phyloP scores from a whole-genome alignment of 768 basidiomycete species.

The Nidula microcarpa region DNA sequence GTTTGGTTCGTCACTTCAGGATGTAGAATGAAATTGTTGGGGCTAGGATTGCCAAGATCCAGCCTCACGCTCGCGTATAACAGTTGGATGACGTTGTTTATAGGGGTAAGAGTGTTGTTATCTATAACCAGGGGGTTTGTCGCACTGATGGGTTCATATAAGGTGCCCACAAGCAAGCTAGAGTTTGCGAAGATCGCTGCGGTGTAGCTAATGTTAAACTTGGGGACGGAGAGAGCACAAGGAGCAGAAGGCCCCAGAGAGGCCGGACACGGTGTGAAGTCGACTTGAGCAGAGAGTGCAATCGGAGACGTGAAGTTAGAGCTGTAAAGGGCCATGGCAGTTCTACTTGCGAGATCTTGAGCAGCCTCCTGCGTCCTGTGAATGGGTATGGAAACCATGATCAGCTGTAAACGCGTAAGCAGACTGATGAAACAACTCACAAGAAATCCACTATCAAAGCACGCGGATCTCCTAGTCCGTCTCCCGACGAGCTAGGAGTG shows the following conservation, averaged over 20 bases:
- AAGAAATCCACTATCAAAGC: conserved; percentile 5
- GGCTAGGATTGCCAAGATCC: conserved; percentile 20
- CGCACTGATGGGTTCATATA: background rate
- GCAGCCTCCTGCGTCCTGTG: conserved; percentile 8
- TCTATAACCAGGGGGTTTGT: conserved; percentile 7
- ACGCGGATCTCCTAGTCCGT: no score
- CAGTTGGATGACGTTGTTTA: conserved; percentile 17
- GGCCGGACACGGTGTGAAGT: conserved; percentile 16
- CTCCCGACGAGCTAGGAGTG: no score
- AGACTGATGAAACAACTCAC: no score
- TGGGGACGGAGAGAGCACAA: conserved; percentile 11
- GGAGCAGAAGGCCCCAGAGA: conserved; percentile 11
- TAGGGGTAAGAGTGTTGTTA: conserved; percentile 4
- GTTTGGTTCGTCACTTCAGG: conserved; percentile 6
- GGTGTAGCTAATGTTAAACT: conserved; percentile 10
- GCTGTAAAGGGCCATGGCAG: conserved; percentile 8
- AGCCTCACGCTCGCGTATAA: conserved; percentile 19
- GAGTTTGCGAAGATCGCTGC: conserved; percentile 8
- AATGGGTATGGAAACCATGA: no score
- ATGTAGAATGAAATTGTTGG: conserved; percentile 22
- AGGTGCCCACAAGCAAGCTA: background rate
- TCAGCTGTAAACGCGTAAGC: background rate
- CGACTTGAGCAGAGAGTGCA: conserved; percentile 15
- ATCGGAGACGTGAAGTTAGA: conserved; percentile 13
- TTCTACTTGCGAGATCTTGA: conserved; percentile 10